Base-by-base conservation (phyloP, 306 rosid genomes). In the Vigna hirtella region DNA sequence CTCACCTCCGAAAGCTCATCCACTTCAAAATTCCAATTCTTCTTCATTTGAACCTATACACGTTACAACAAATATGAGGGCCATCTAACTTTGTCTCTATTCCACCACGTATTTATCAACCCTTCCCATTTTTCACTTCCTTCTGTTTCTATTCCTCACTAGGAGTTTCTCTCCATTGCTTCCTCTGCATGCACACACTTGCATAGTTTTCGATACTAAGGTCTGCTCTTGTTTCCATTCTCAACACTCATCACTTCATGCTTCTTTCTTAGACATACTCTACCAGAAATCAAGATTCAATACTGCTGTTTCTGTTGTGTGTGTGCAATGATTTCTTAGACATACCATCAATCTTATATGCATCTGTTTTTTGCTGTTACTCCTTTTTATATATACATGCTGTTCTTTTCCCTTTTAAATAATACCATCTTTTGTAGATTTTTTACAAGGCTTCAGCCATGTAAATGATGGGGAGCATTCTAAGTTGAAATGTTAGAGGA, bases 1-100 rank as follows among this genome's bases (percentile, higher is more conserved):
- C 91, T 82, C 87, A 87, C 94, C 94, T 89, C 90, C 87, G 82
- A 90, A 84, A 80, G 88, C 91, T 90, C 90, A 91, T 91, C 93
- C 96, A 89, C 89, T 86, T 78, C 50, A 32, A 34, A 73, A 71
- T 20, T 11, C 73, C 45, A 28, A 71, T 40, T 76, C 81, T 67
- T 72, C 55, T 3, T 69, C 69, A 16, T 61, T 70, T 32, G 9
- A 47, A 43, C 13, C 3, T 34, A 38, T 50, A 63, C 78, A 73
- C 74, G 69, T 79, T 79, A 75, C 82, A 77, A 40, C 76, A 74
- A 65, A 32, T 4, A 55, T 82, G 69, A 40, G 80, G 81, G 80
- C 93, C 88, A 79, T 82, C 86, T 24, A 18, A 11, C 71, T 85
- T 71, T 91, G 89, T 89, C 86, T 51, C 26, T 70, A 68, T 82